Evolutionary conservation across 352 stramenopile genomes (phyloP), one percentile per base, ranked within the genome.

Genomic region (Pythium utonaiense): DNA sequence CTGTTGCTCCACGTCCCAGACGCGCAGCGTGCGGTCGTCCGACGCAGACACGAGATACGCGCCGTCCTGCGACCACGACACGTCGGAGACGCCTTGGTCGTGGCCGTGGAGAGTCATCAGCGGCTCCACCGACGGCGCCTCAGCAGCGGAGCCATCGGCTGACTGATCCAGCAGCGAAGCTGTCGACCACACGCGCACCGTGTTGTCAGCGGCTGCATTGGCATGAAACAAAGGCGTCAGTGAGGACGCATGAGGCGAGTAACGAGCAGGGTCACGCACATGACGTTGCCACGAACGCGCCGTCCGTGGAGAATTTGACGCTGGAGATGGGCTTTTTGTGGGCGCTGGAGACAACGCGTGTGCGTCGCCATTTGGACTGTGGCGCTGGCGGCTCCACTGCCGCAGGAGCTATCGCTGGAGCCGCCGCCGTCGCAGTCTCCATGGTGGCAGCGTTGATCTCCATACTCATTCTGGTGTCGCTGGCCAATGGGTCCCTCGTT

Each of bases 11-110:
- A 95, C 89, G 72, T 98, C 95, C 94, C 96, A 99, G 1, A 99
- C 69, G 19, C 93, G 84, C 38, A 98, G 70, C 0, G 95, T 98
- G 48, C 95, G 95, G 73, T 99, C 97, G 69, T 99, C 97, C 10
- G 86, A 98, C 8, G 95, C 95, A 6, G 96, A 98, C 12, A 89
- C 94, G 28, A 99, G 60, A 53, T 96, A 96, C 33, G 64, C 73
- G 10, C 80, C 77, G 49, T 96, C 86, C 5, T 76, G 73, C 12
- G 82, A 96, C 95, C 96, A 99, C 21, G 86, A 78, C 9, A 97
- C 84, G 56, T 97, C 94, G 30, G 96, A 98, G 17, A 99, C 88
- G 24, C 96, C 96, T 44, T 97, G 79, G 49, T 91, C 78, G 70
- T 99, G 96, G n/a, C 94, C 95, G 41, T 79, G 82, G 5, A 96